phyloP scores from a whole-genome alignment of 1,284 basidiomycete species.

The Farysia itapuensis region DNA sequence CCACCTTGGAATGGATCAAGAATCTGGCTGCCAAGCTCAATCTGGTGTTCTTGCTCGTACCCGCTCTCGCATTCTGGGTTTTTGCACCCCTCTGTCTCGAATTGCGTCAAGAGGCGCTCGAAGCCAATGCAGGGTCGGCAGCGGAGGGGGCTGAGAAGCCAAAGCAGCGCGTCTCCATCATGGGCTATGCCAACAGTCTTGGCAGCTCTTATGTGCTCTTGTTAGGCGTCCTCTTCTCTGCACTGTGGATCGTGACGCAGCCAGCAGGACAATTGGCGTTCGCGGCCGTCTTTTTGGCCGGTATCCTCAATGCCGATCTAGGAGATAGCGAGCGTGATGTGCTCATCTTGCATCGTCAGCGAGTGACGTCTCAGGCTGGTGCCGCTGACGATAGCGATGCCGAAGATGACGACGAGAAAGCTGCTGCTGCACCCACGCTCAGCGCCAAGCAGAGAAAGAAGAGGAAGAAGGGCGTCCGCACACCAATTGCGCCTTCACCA shows the following conservation, averaged over 20 bases:
- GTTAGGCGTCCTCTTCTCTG: conserved; percentile 69
- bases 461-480: background rate
- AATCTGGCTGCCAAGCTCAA: conserved; percentile 28
- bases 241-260: conserved; percentile 72
- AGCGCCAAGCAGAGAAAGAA: background rate
- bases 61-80: conserved; percentile 42
- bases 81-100: conserved; percentile 54
- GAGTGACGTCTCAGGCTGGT: background rate
- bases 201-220: conserved; percentile 85
- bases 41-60: conserved; percentile 14
- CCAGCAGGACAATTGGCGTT: conserved; percentile 80
- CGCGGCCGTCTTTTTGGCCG: conserved; percentile 67
- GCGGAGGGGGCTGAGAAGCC: conserved; percentile 1
- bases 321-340: conserved; percentile 49
- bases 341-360: conserved; percentile 12
- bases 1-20: conserved; percentile 32
- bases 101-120: conserved; percentile 24
- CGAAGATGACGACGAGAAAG: background rate
- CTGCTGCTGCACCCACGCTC: background rate
- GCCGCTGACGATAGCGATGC: too few relatives aligned
- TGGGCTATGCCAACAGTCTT: conserved; percentile 87
- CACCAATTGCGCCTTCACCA: too few relatives aligned
- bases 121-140: conserved; percentile 2
- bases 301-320: conserved; percentile 39
- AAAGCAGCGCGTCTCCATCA: conserved; percentile 65